Percentiles rank a stretch among this genome's conserved stretches.
Conservation (phyloP, 176 grass and related monocot genomes). For the Oryza punctata region DNA sequence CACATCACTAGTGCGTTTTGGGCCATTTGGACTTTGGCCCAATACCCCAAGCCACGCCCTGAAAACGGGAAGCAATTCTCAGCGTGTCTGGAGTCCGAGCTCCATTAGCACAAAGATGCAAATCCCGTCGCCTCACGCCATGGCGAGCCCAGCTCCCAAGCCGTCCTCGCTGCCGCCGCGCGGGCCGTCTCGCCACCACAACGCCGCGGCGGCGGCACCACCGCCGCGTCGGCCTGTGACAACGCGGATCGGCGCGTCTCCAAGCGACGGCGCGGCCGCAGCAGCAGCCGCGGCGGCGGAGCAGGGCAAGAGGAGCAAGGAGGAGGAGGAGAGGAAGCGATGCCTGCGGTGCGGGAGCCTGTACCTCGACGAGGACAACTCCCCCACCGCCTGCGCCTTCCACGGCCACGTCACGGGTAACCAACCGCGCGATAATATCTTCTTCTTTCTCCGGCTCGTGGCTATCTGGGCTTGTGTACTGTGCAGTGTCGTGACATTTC, state of each 20-base stretch:
- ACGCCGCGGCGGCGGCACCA: too few species aligned
- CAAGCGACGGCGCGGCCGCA: not conserved
- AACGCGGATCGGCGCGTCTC: not conserved
- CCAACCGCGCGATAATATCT: constrained; percentile 18
- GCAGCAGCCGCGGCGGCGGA: not conserved
- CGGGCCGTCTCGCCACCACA: not conserved
- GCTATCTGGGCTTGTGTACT: not conserved
- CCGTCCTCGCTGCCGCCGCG: too few species aligned
- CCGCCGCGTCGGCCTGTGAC: too few species aligned
- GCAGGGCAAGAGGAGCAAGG: not conserved
- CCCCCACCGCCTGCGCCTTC: constrained; percentile 59
- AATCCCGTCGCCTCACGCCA: not conserved
- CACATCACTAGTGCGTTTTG: too few species aligned
- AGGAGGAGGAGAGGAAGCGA: constrained; percentile 27
- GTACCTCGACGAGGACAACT: constrained; percentile 69
- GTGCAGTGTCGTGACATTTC: not conserved
- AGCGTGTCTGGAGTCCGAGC: not conserved
- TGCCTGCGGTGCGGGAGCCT: constrained; percentile 66
- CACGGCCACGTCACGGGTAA: constrained; percentile 77
- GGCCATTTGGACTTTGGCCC: too few species aligned
- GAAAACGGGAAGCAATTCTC: not conserved
- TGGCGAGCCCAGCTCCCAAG: not conserved
- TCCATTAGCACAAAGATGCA: not conserved
- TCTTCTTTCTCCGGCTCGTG: not conserved
- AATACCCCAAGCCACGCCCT: not conserved